Percentiles rank a stretch among this genome's conserved stretches.
These are phyloP conservation scores for Fusarium tjaetaba DNA, from an alignment of 2,329 filamentous ascomycete species.

Conservation along the genomic window DNA sequence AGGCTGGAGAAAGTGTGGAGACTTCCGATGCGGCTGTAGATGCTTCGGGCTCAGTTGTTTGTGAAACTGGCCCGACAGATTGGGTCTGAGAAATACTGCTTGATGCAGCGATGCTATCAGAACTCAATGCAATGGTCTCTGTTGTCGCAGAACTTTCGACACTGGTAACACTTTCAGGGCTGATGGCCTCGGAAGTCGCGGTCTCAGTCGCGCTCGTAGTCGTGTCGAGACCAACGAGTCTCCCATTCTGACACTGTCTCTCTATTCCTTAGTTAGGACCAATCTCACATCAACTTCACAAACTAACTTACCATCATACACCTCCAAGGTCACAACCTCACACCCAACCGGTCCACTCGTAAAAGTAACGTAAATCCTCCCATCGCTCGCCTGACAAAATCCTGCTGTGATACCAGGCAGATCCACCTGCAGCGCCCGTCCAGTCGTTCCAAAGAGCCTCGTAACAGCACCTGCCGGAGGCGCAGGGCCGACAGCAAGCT, in stretches of 20 bases:
- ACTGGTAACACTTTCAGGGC: accelerated
- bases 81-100: background rate
- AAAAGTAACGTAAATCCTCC: background rate
- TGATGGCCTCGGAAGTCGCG: accelerated
- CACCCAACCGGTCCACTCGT: background rate
- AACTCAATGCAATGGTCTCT: background rate
- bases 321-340: background rate
- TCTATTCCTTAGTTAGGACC: background rate
- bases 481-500: background rate
- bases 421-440: background rate
- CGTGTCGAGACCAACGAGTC: background rate
- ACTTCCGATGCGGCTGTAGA: accelerated
- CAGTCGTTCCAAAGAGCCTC: background rate
- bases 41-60: background rate
- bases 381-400: background rate
- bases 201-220: background rate
- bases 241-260: background rate
- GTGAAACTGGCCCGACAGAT: background rate
- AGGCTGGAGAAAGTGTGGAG: accelerated
- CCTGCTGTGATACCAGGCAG: background rate
- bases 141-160: background rate
- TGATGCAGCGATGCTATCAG: background rate
- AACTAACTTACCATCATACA: background rate
- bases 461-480: background rate
- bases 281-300: background rate